Conservation (phyloP, 345 rosid species). For the Combretum micranthum region DNA sequence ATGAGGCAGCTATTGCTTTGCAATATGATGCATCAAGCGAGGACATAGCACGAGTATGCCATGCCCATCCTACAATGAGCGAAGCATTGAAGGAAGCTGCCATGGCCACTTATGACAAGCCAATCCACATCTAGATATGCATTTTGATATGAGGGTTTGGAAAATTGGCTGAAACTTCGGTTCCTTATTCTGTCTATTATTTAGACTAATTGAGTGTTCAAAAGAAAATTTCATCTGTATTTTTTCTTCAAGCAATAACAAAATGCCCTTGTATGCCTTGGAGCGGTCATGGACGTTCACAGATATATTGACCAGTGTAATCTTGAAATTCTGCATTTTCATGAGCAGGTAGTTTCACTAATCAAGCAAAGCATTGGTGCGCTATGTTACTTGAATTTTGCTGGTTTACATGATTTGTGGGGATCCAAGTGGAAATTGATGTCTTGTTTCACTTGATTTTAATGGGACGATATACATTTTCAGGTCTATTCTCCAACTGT, state of each 20-base stretch:
- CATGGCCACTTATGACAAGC: conserved; percentile 98
- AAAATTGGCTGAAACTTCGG: conserved; percentile 11
- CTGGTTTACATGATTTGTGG: no score
- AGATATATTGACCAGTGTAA: conserved; percentile 3
- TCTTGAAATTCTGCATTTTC: not conserved
- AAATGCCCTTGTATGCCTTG: conserved; percentile 12
- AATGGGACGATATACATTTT: no score
- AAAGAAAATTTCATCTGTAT: conserved; percentile 13
- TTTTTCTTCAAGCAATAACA: conserved; percentile 8
- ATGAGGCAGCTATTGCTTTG: conserved; percentile 87
- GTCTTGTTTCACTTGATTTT: no score
- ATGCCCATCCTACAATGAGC: conserved; percentile 98
- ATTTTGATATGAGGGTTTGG: conserved; percentile 13
- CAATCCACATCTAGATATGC: conserved; percentile 68
- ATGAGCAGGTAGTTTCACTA: no score
- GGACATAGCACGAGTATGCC: conserved; percentile 96
- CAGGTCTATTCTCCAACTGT: no score
- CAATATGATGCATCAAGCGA: conserved; percentile 83
- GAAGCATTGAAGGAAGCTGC: conserved; percentile 99
- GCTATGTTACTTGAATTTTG: no score
- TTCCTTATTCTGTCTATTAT: conserved; percentile 11
- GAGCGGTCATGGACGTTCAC: not conserved
- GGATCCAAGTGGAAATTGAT: no score
- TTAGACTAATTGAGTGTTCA: conserved; percentile 13
- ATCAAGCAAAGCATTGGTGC: no score